Base-by-base conservation (phyloP, 2,329 filamentous ascomycete species). In the Trichoderma sp. region DNA sequence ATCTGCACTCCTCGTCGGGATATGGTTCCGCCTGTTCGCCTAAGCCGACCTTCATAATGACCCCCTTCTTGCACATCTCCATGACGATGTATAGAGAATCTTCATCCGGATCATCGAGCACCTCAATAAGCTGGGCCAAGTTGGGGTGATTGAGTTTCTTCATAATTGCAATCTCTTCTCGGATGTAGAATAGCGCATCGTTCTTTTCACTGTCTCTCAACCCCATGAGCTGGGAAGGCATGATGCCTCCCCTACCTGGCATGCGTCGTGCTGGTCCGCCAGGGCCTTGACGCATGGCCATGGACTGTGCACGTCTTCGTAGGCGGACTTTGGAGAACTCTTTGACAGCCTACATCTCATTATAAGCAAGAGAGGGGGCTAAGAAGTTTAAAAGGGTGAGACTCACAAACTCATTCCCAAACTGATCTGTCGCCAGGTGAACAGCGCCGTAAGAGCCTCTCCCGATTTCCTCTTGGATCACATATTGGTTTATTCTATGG, bases 11-110 rank as follows among this genome's bases (percentile, higher is more conserved):
- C 80, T 98, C 95, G 77, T 93, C 91, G 33, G 91, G 88, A 83
- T 98, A 98, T 0, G 97, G 95, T 77, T 93, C 91, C 21, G 95
- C 94, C 75, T 89, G 88, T 80, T 97, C 93, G 76, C 94, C 93
- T n/a, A 98, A 86, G 3, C 94, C 95, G 74, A 99, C 94, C 81
- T 95, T 96, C 95, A 98, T 98, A 69, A 98, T 91, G 27, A 98
- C 96, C 1, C 97, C 97, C 83, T 98, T 98, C 82, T 97, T 97
- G 87, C 97, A 99, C 94, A 98, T 97, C 83, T 99, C 97, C 83
- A 99, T 89, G 27, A 99, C 97, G 94, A 99, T 98, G 85, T 98
- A 99, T 14, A 99, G 86, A 3, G 95, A 98, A 83, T 99, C 97
- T 82, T 98, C 95, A 65, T 96, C 93, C 0, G 97, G 96, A 81